Base-by-base conservation (phyloP, 2,329 filamentous ascomycete genomes). In the Colletotrichum sojae region DNA sequence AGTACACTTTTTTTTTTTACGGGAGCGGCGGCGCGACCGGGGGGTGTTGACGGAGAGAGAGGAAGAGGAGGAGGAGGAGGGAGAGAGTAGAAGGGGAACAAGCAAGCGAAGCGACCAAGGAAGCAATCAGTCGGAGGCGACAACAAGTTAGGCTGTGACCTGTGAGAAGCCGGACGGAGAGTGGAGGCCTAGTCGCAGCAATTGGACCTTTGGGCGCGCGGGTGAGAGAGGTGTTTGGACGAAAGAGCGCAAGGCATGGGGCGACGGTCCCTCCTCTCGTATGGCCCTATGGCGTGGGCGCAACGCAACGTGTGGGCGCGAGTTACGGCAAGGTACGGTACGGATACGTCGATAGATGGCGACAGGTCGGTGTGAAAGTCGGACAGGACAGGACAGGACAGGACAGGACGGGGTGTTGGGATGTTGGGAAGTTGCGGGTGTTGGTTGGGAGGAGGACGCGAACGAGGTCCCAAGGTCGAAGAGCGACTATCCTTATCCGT, bases 311-410 rank as follows among this genome's bases (percentile, higher is more conserved):
- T 46, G 49, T 20, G 62, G 18, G 54, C 55, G 45, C 39, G 12
- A 39, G 22, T 9, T 46, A 46, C 45, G 31, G 36, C n/a, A 54
- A n/a, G 20, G 59, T 54, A 54, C 40, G 20, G 59, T 54, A 54
- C 40, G 57, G 36, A 52, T 62, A 55, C 43, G 56, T 51, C 45
- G 57, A 56, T 43, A 36, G 31, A 36, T 12, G 31, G 31, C 31
- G 36, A 49, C 4, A 68, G 51, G 67, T 70, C 63, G 67, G 63
- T 68, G 67, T 58, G 63, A 67, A 70, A 57, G 67, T 63, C 63
- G 57, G 67, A 65, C 56, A 69, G 18, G 64, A 63, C 27, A 31
- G 5, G 25, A 27, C 25, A 27, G 27, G 27, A 31, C 27, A 31
- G 27, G 27, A 31, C 27, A 9, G 31, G 22, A 25, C 57, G 56